Evolutionary conservation across 306 rosid genomes (phyloP).

Genomic region (Medicago ruthenica): DNA sequence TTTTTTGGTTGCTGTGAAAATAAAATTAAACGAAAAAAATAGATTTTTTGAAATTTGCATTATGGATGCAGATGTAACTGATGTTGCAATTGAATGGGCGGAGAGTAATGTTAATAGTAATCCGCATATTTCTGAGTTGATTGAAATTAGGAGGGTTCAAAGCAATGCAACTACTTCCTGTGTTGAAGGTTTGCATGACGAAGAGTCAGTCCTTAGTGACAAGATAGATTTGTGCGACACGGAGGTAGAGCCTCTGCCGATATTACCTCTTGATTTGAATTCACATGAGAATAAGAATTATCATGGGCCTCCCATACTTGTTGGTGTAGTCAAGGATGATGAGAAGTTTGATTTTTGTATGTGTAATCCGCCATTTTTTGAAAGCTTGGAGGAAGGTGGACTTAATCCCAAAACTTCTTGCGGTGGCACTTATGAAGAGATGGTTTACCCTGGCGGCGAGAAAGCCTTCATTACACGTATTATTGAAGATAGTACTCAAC

Average conservation of each 20-base stretch:
- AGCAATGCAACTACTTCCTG: slow-evolving; percentile 31
- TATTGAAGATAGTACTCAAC: slow-evolving; percentile 70
- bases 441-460: slow-evolving; percentile 93
- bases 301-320: slow-evolving; percentile 77
- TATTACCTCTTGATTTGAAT: slow-evolving; percentile 47
- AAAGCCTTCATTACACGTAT: slow-evolving; percentile 77
- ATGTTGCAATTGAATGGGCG: slow-evolving; percentile 92
- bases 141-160: slow-evolving; percentile 84
- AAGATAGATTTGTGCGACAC: slow-evolving; percentile 38
- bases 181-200: slow-evolving; percentile 44
- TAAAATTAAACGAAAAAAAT: neutral
- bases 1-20: neutral
- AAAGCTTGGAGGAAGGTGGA: slow-evolving; percentile 86
- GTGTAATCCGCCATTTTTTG: slow-evolving; percentile 96
- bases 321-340: slow-evolving; percentile 72
- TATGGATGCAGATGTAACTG: slow-evolving; percentile 73
- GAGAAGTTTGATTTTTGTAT: slow-evolving; percentile 94
- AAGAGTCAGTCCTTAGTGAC: slow-evolving; percentile 30
- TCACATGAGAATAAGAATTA: slow-evolving; percentile 46
- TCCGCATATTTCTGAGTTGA: slow-evolving; percentile 66
- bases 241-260: slow-evolving; percentile 44
- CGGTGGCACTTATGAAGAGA: slow-evolving; percentile 81
- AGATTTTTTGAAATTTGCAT: neutral
- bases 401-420: slow-evolving; percentile 87
- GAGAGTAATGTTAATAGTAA: slow-evolving; percentile 66